Conservation (phyloP, 108 stramenopile species). For the Discostella stelligeroides region DNA sequence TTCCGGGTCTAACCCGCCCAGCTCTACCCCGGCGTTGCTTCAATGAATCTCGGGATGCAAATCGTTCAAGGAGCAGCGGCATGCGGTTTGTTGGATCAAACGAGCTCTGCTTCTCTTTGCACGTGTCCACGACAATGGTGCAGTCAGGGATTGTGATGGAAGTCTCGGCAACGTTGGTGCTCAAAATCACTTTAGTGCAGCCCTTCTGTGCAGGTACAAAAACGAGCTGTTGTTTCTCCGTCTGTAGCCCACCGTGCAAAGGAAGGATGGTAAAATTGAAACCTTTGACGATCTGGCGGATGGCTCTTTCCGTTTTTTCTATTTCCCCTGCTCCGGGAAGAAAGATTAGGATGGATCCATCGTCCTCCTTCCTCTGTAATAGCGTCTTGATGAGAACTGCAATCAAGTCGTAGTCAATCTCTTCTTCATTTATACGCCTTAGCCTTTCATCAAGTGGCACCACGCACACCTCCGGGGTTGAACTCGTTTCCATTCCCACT, state of each 20-base stretch:
- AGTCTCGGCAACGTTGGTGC: conserved; percentile 96
- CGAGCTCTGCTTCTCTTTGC: conserved; percentile 83
- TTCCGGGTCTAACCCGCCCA: conserved; percentile 80
- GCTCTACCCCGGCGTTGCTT: conserved; percentile 84
- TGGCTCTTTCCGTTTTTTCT: conserved; percentile 55
- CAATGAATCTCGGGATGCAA: conserved; percentile 77
- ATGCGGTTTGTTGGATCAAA: conserved; percentile 88
- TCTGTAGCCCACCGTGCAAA: conserved; percentile 90
- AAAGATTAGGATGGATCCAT: conserved; percentile 91
- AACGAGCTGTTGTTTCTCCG: conserved; percentile 86
- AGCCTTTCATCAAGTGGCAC: conserved; percentile 69
- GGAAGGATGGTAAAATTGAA: conserved; percentile 66
- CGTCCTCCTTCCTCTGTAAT: conserved; percentile 52
- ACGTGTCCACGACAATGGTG: conserved; percentile 86
- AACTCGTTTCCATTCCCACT: conserved; percentile 30
- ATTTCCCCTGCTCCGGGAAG: conserved; percentile 94
- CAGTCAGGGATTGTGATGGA: conserved; percentile 96
- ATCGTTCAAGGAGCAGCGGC: conserved; percentile 81
- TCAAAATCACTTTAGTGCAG: conserved; percentile 88
- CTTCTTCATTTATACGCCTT: conserved; percentile 67
- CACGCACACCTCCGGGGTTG: conserved; percentile 2
- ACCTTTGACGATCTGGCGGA: conserved; percentile 42
- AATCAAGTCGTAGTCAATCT: conserved; percentile 75
- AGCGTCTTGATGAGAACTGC: conserved; percentile 61
- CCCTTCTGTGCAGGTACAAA: conserved; percentile 75